phyloP scores from a whole-genome alignment of 2,329 filamentous ascomycete species.

The Cytospora mali region DNA sequence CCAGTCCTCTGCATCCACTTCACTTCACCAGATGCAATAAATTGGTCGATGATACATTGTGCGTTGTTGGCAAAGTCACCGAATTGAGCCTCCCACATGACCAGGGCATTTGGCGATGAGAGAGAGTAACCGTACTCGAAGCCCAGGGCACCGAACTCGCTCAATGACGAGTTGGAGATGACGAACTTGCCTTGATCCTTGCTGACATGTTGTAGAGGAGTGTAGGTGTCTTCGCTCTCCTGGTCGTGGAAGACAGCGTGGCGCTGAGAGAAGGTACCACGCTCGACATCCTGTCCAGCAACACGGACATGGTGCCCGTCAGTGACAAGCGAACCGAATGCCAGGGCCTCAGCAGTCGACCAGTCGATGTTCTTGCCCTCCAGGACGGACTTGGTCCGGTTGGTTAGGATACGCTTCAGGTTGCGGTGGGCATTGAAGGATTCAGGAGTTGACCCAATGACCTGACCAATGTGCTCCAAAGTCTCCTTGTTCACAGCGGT shows the following conservation, averaged over 20 bases:
- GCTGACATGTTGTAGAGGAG: constrained; percentile 84
- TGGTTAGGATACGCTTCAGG: constrained; percentile 90
- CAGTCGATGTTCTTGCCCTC: constrained; percentile 97
- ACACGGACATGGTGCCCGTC: constrained; percentile 98
- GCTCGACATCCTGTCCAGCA: constrained; percentile 97
- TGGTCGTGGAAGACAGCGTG: constrained; percentile 98
- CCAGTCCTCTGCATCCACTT: constrained; percentile 99
- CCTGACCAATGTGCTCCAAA: constrained; percentile 79
- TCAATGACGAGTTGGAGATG: constrained; percentile 92
- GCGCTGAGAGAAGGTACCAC: constrained; percentile 98
- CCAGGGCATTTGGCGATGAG: constrained; percentile 92
- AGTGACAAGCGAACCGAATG: constrained; percentile 85
- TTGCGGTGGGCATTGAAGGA: constrained; percentile 91
- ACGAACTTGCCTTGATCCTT: constrained; percentile 94
- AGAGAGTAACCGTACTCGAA: constrained; percentile 99
- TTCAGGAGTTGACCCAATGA: constrained; percentile 78
- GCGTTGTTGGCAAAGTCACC: constrained; percentile 99
- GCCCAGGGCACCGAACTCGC: constrained; percentile 73
- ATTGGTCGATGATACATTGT: constrained; percentile 98
- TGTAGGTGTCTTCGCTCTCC: constrained; percentile 90
- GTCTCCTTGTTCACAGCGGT: constrained; percentile 76
- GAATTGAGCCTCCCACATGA: constrained; percentile 99
- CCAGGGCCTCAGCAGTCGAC: constrained; percentile 93
- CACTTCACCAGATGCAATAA: constrained; percentile 93
- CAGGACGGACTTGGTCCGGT: constrained; percentile 86